These are phyloP conservation scores for Kernera saxatilis DNA, from an alignment of 345 rosid species.

Conservation along the genomic window DNA sequence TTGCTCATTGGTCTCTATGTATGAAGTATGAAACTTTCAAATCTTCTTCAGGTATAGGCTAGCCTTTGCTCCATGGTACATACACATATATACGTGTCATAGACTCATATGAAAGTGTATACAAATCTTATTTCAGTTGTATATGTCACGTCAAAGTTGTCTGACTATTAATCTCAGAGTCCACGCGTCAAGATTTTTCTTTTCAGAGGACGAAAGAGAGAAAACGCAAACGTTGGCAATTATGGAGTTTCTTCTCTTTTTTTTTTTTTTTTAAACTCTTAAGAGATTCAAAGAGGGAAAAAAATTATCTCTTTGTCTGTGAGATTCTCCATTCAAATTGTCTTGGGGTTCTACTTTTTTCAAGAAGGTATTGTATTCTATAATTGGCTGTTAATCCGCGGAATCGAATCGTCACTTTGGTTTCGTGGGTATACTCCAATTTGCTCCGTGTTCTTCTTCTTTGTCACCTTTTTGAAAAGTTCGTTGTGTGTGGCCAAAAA, in stretches of 20 bases:
- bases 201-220: neutral
- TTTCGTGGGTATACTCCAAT: neutral
- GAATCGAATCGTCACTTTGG: constrained; percentile 26
- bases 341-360: neutral
- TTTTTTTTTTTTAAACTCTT: too few species aligned
- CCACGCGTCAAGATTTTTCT: neutral
- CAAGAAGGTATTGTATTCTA: constrained; percentile 25
- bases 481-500: neutral
- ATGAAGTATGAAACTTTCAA: neutral
- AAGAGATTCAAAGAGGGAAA: neutral
- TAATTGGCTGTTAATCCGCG: neutral
- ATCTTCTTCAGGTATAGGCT: neutral
- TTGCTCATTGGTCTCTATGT: neutral
- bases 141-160: neutral
- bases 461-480: neutral
- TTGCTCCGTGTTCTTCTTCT: neutral
- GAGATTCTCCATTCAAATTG: neutral
- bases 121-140: neutral
- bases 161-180: neutral
- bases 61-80: neutral
- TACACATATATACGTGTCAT: neutral
- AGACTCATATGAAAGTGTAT: neutral
- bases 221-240: neutral
- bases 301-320: neutral
- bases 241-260: neutral